These are phyloP conservation scores for Entoloma clypeatum DNA, from an alignment of 1,284 basidiomycete species.

Conservation along the genomic window DNA sequence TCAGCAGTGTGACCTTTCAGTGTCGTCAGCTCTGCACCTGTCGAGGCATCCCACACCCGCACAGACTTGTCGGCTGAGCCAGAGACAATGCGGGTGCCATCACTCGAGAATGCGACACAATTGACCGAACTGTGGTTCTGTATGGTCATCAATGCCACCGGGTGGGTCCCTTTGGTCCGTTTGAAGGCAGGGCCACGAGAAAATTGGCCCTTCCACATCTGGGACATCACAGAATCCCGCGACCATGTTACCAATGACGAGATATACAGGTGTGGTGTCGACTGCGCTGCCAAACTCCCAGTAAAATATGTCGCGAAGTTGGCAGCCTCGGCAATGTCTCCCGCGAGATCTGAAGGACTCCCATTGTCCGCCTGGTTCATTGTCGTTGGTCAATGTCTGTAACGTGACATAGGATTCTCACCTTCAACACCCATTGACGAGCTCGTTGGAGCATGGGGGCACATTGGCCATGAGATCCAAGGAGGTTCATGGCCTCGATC, in stretches of 20 bases:
- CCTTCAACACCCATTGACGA: slow-evolving; percentile 13
- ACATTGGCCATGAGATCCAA: slow-evolving; percentile 8
- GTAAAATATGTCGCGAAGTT: slow-evolving; percentile 20
- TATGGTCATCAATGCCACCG: not conserved
- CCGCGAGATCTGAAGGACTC: not conserved
- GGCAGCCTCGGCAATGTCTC: slow-evolving; percentile 14
- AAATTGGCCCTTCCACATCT: not conserved
- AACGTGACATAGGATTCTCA: slow-evolving; percentile 4
- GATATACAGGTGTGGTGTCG: slow-evolving; percentile 19
- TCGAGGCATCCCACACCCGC: not conserved
- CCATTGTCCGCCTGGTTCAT: slow-evolving; percentile 6
- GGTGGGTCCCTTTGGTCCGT: not conserved
- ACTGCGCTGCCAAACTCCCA: slow-evolving; percentile 11
- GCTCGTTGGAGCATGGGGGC: slow-evolving; percentile 14
- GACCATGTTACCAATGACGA: slow-evolving; percentile 5
- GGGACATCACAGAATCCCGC: not conserved
- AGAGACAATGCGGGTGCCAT: not conserved
- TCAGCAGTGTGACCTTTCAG: no score
- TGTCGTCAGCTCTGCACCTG: no score
- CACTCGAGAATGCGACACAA: slow-evolving; percentile 1
- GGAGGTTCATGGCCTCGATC: slow-evolving; percentile 12
- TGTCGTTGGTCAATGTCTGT: not conserved
- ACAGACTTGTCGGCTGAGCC: not conserved
- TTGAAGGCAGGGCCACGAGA: not conserved
- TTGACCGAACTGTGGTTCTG: slow-evolving; percentile 1